Evolutionary conservation across 2,329 filamentous ascomycete genomes (phyloP).

Genomic region (Colletotrichum trifolii): DNA sequence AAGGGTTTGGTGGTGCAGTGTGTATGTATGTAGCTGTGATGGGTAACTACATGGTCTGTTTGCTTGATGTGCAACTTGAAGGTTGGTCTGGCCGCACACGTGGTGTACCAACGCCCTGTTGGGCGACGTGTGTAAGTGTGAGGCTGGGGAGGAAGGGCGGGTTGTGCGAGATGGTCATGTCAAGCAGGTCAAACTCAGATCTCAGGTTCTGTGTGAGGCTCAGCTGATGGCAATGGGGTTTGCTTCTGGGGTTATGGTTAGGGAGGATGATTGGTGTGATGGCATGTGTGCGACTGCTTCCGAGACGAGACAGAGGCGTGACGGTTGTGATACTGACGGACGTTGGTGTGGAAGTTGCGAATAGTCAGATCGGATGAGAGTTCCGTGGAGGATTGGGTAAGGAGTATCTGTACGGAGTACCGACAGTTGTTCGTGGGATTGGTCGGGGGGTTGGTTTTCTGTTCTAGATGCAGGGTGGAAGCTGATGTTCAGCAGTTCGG

Average conservation of each 20-base stretch:
- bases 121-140: no score
- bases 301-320: conserved; percentile 30
- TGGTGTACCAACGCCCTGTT: no score
- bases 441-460: neutral
- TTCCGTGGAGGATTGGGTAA: no score
- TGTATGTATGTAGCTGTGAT: no score
- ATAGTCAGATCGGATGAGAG: no score
- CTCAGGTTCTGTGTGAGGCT: conserved; percentile 7
- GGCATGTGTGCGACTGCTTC: neutral
- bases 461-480: neutral
- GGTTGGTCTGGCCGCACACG: no score
- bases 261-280: neutral
- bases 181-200: neutral
- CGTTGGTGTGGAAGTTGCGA: neutral
- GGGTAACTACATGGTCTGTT: no score
- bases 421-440: neutral
- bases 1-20: no score
- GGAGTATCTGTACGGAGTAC: neutral
- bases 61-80: no score
- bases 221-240: neutral
- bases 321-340: neutral
- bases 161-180: no score
- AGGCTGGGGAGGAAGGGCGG: conserved; percentile 1
- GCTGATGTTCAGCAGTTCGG: neutral
- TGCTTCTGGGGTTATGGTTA: neutral